Conservation (phyloP, 371 early-diverging fungal species). For the Blakeslea trispora region DNA sequence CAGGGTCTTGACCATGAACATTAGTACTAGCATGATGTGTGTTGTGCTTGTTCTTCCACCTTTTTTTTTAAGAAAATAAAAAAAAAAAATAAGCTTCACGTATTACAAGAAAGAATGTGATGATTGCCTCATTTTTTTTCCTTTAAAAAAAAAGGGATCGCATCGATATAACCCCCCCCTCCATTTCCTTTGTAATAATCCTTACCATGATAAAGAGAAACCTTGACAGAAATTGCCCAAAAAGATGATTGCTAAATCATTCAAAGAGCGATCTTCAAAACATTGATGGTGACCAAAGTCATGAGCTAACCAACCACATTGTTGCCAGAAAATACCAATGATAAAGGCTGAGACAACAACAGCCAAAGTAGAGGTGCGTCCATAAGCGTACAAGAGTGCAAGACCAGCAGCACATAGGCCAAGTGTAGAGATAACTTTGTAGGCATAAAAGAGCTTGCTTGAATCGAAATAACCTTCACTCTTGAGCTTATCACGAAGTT, state of each 20-base stretch:
- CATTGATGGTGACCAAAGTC: constrained; percentile 88
- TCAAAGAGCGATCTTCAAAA: constrained; percentile 67
- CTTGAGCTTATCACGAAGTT: constrained; percentile 61
- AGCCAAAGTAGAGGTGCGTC: constrained; percentile 54
- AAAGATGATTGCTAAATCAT: constrained; percentile 69
- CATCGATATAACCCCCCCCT: too few species aligned
- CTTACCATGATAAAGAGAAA: constrained; percentile 68
- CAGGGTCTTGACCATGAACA: constrained; percentile 83
- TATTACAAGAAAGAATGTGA: background rate
- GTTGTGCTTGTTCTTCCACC: constrained; percentile 92
- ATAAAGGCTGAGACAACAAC: constrained; percentile 62
- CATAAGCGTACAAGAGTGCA: constrained; percentile 53
- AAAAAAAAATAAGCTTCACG: constrained; percentile 27
- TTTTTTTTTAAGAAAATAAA: constrained; percentile 6
- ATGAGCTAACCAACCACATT: constrained; percentile 89
- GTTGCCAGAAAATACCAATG: constrained; percentile 84
- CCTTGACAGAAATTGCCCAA: constrained; percentile 83
- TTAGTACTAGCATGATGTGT: constrained; percentile 88
- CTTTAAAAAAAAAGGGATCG: constrained; percentile 6
- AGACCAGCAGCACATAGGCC: constrained; percentile 56
- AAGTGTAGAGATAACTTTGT: constrained; percentile 64
- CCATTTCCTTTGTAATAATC: background rate
- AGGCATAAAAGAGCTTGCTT: constrained; percentile 67
- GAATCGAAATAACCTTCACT: constrained; percentile 71
- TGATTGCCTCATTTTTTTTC: background rate